Conservation (phyloP, 73 alveolate species). For the Strombidium stylifer region DNA sequence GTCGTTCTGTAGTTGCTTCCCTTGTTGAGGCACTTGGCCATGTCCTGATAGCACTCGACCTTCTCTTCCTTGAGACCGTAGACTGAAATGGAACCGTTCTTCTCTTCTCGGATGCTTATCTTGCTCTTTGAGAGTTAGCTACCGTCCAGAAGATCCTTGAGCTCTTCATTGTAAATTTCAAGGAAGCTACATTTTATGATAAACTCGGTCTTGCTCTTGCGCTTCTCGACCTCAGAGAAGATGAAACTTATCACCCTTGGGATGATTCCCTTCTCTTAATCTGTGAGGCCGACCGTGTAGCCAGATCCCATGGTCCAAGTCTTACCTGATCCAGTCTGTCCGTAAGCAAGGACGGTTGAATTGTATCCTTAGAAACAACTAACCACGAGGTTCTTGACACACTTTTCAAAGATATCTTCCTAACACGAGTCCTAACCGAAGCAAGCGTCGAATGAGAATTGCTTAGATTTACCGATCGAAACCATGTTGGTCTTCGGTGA, state of each 20-base stretch:
- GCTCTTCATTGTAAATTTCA: slow-evolving; percentile 96
- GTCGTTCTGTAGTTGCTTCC: slow-evolving; percentile 92
- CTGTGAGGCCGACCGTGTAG: slow-evolving; percentile 55
- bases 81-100: slow-evolving; percentile 79
- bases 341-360: slow-evolving; percentile 97
- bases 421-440: slow-evolving; percentile 80
- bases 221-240: slow-evolving; percentile 76
- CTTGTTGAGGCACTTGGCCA: slow-evolving; percentile 77
- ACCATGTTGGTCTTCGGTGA: slow-evolving; percentile 23
- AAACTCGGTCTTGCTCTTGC: slow-evolving; percentile 77
- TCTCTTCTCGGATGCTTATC: slow-evolving; percentile 73
- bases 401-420: slow-evolving; percentile 77
- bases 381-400: slow-evolving; percentile 80
- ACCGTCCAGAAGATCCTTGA: slow-evolving; percentile 83
- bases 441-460: slow-evolving; percentile 89
- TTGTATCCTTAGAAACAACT: slow-evolving; percentile 93
- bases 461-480: slow-evolving; percentile 73
- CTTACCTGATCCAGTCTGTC: slow-evolving; percentile 98
- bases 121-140: slow-evolving; percentile 42
- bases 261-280: slow-evolving; percentile 88
- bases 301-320: slow-evolving; percentile 98
- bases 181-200: slow-evolving; percentile 80
- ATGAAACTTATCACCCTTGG: slow-evolving; percentile 89
- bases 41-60: slow-evolving; percentile 84
- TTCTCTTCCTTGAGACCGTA: slow-evolving; percentile 76